These are phyloP conservation scores for Kodamaea ohmeri DNA, from an alignment of 1,139 yeast genomes.

Conservation along the genomic window DNA sequence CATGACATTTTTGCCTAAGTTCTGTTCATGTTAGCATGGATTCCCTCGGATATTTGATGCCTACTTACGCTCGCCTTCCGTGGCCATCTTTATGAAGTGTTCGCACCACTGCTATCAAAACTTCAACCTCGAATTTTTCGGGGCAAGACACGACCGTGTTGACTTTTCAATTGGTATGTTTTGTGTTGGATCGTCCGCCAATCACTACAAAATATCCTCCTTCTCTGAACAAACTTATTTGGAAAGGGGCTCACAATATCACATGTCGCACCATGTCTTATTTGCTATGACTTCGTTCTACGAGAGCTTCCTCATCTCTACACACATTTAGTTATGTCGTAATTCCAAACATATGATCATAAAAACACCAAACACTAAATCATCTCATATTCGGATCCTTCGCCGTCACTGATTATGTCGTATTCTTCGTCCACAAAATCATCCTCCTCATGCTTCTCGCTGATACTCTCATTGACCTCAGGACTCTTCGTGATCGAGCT, in stretches of 20 bases:
- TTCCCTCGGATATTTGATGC: not conserved
- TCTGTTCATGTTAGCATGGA: conserved; percentile 32
- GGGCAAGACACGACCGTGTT: not conserved
- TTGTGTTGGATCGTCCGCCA: too few relatives aligned
- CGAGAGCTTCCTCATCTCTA: too few relatives aligned
- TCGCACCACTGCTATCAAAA: not conserved
- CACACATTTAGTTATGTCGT: too few relatives aligned
- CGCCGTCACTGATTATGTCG: conserved; percentile 35
- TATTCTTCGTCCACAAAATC: conserved; percentile 26
- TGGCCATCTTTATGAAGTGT: conserved; percentile 11
- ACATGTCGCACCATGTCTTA: too few relatives aligned
- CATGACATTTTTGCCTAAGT: conserved; percentile 63
- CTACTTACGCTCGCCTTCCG: conserved; percentile 45
- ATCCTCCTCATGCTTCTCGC: conserved; percentile 15
- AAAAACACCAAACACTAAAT: conserved; percentile 19
- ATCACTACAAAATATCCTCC: too few relatives aligned
- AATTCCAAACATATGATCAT: too few relatives aligned
- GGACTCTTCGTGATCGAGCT: conserved; percentile 6
- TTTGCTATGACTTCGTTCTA: not conserved
- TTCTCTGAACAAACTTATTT: too few relatives aligned
- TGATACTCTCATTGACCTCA: conserved; percentile 22
- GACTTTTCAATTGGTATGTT: not conserved
- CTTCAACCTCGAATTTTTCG: conserved; percentile 2
- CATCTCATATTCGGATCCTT: conserved; percentile 37
- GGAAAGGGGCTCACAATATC: too few relatives aligned